Conservation (phyloP, 208 protist genomes). For the Porcisia deanei region DNA sequence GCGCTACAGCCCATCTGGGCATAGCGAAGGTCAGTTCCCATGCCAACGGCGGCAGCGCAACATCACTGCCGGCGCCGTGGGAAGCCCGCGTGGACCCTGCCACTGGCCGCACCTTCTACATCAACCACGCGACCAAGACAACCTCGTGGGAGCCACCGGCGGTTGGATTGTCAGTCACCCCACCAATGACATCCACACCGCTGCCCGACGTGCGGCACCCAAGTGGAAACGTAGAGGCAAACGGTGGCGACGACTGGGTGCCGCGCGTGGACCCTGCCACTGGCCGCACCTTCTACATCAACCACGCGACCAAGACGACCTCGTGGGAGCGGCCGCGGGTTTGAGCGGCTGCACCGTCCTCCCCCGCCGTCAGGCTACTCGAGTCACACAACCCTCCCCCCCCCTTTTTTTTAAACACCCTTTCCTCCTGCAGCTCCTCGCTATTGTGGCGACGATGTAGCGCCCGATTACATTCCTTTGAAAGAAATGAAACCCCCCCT, state of each 20-base stretch:
- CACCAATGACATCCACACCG: conserved; percentile 7
- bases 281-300: conserved; percentile 72
- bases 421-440: no score
- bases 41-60: neutral
- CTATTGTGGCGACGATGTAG: no score
- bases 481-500: no score
- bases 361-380: neutral
- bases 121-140: conserved; percentile 70
- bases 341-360: neutral
- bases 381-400: neutral
- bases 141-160: conserved; percentile 60
- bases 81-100: conserved; percentile 48
- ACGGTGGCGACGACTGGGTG: conserved; percentile 40
- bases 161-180: neutral
- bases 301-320: conserved; percentile 67
- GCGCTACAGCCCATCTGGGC: neutral
- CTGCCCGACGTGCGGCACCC: neutral
- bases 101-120: conserved; percentile 62
- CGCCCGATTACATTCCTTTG: no score
- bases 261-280: conserved; percentile 43
- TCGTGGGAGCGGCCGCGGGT: conserved; percentile 47
- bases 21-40: conserved; percentile 1
- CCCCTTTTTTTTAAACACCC: neutral
- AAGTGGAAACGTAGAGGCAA: neutral
- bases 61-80: conserved; percentile 21